Base-by-base conservation (phyloP, 1,139 yeast genomes). In the Yamadazyma trypodendri region DNA sequence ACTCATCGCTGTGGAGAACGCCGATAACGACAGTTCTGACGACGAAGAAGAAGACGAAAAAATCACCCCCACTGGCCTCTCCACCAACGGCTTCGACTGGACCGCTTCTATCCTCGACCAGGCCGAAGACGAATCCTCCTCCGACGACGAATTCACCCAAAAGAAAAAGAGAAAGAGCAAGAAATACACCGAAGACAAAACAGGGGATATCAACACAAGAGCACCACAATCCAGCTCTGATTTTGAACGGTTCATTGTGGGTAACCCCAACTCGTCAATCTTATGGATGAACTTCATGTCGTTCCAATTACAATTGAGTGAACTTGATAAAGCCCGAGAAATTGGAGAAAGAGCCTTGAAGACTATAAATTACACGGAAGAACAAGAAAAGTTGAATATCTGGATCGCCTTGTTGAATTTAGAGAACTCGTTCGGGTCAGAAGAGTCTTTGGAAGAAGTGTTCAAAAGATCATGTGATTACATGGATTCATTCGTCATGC, bases 251-350 rank as follows among this genome's bases (percentile, higher is more conserved):
- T 68, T 92, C 48, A 73, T 92, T 39, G 77, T 92, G 43, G 95
- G 97, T 56, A 84, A 85, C 55, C 97, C 98, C 39, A 85, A 88
- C 66, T 87, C 96, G 2, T 90, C 98, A 1, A 78, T 90, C 36
- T 66, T 89, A 48, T 92, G 98, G 98, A 90, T 92, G 88, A 88
- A 90, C 63, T 92, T 86, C 63, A 92, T 94, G 97, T 92, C 97
- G 3, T 92, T 90, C 84, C 96, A 89, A 64, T 74, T 92, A 49
- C 96, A 90, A 61, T 72, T 92, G 48, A 85, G 96, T 68, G 98
- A 92, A 60, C 70, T 89, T 43, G 97, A 90, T 38, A 88, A 85
- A 63, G 97, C 97, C 10, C 80, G 98, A 52, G 96, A 87, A 60
- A 79, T 92, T 50, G 97, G 87, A 34, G 86, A 84, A 54, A 79